phyloP scores from a whole-genome alignment of 257 asterid genomes.

The Plantago major region DNA sequence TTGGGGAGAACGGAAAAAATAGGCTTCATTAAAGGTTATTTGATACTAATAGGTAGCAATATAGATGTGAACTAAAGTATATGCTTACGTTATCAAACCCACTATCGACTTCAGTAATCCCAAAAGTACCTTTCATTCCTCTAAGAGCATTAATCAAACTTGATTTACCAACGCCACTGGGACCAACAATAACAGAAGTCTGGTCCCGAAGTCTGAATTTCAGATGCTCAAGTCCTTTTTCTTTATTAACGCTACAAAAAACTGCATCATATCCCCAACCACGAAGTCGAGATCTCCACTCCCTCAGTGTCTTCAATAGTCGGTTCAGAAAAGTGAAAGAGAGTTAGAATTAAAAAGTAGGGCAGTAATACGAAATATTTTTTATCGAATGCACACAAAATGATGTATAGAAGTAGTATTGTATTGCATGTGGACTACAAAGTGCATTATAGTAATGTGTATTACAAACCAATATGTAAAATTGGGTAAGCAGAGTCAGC shows the following conservation, averaged over 20 bases:
- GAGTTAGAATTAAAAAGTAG: not conserved
- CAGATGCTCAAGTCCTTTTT: constrained; percentile 70
- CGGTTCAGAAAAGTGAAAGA: not conserved
- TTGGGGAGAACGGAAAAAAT: constrained; percentile 2
- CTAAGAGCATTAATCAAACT: constrained; percentile 88
- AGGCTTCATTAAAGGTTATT: constrained; percentile 4
- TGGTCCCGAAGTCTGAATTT: constrained; percentile 71
- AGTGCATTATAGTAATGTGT: too few relatives aligned
- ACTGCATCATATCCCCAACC: constrained; percentile 87
- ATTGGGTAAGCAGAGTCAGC: too few relatives aligned
- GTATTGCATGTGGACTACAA: too few relatives aligned
- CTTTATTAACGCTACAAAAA: constrained; percentile 71
- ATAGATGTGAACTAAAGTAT: constrained; percentile 7
- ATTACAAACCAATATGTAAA: too few relatives aligned
- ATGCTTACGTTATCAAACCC: constrained; percentile 60
- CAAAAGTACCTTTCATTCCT: constrained; percentile 37
- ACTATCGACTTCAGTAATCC: constrained; percentile 41
- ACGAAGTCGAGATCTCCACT: constrained; percentile 78
- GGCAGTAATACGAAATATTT: not conserved
- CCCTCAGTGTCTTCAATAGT: constrained; percentile 43
- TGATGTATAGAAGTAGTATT: too few relatives aligned
- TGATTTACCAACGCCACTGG: constrained; percentile 98
- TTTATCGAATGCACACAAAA: not conserved
- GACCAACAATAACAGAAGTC: constrained; percentile 87
- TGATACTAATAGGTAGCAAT: not conserved